Evolutionary conservation across 169 alveolate species (phyloP), one percentile per base, ranked within the genome.

Genomic region (Ichthyophthirius multifiliis): DNA sequence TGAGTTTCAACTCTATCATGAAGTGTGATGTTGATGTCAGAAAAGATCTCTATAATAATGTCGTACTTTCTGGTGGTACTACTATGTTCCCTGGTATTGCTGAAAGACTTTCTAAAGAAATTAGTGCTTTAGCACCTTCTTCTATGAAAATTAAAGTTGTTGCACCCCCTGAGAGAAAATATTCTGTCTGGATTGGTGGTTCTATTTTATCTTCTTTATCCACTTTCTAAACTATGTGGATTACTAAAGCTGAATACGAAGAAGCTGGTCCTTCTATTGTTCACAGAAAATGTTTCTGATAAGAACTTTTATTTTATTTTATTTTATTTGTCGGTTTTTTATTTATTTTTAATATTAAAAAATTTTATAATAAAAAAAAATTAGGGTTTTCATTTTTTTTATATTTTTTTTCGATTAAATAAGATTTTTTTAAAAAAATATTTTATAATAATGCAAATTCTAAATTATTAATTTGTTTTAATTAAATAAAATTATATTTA

Each of bases 161-260:
- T 43, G 99, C 99, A n/a, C 99, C 99, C 4, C 99, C 99, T 30
- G 99, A 98, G 83, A 96, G 99, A 79, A 97, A 98, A 90, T 97
- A 96, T 93, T 96, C 99, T 20, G 99, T 97, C 64, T 98, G 99
- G 99, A 95, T 98, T 47, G 99, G 99, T 41, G 99, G 99, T 5
- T 97, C 99, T 20, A 98, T 98, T 65, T 94, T 98, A 27, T 95
- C 99, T 13, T 94, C 99, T 18, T 90, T 98, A 35, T 95, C 98
- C 44, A 97, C 99, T 37, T 98, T 98, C 96, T 98, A 98, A 87
- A 98, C 96, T 83, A 97, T 98, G 99, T 98, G 99, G 99, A 97
- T 98, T 84, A 96, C 99, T 47, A 98, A 97, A 92, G 98, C 96
- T 65, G 99, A 98, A 88, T 98, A 98, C 81, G 99, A 98, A 34